A percentile compares a stretch with the other conserved stretches of the same genome.
phyloP scores from a whole-genome alignment of 176 grass and related monocot genomes.

The Chrysopogon serrulatus region DNA sequence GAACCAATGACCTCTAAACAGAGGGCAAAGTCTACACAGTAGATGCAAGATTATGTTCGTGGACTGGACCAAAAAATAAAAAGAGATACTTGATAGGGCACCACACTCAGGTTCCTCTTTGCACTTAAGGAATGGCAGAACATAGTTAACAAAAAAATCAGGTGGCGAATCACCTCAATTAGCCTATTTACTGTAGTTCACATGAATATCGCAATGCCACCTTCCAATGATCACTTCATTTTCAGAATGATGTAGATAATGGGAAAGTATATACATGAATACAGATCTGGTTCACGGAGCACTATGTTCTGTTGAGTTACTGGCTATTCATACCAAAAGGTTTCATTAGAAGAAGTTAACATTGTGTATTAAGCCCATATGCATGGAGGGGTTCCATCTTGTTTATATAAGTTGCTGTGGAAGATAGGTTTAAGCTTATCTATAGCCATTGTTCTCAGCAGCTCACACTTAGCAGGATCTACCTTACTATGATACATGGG shows the following conservation, averaged over 20 bases:
- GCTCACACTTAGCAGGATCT: background rate
- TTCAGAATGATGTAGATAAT: background rate
- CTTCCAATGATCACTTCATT: background rate
- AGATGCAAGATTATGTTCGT: background rate
- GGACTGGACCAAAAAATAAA: background rate
- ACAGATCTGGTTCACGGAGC: background rate
- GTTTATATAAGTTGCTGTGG: background rate
- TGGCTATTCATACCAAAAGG: background rate
- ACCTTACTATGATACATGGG: background rate
- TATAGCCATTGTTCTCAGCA: background rate
- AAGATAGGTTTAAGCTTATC: background rate
- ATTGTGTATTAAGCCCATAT: background rate
- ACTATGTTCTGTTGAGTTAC: conserved; percentile 8
- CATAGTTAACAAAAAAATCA: background rate
- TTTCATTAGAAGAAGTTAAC: background rate
- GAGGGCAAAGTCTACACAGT: background rate
- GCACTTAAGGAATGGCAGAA: background rate
- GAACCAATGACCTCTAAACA: conserved; percentile 3
- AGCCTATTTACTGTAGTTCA: background rate
- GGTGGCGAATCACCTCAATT: background rate
- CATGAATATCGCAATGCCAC: background rate
- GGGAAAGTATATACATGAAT: background rate
- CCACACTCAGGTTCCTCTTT: background rate
- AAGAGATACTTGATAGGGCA: background rate
- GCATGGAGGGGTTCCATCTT: background rate